These are phyloP conservation scores for Emergomyces orientalis DNA, from an alignment of 2,329 filamentous ascomycete species.

Conservation along the genomic window DNA sequence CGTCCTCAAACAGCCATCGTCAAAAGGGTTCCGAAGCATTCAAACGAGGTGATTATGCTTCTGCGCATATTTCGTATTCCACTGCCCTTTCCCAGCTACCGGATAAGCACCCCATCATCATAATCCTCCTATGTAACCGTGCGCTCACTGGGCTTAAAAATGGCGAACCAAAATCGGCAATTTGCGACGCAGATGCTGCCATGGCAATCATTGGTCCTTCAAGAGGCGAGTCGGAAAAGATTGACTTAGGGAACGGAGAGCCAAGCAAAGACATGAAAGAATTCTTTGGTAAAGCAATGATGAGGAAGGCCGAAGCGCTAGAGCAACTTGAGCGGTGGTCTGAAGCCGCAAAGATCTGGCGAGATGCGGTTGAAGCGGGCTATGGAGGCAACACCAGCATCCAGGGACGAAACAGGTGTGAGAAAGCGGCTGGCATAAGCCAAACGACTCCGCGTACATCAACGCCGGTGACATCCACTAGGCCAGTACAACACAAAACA, in stretches of 20 bases:
- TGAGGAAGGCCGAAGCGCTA: conserved; percentile 87
- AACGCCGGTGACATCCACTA: conserved; percentile 21
- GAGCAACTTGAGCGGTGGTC: conserved; percentile 93
- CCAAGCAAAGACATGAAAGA: conserved; percentile 79
- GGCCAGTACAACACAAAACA: conserved; percentile 24
- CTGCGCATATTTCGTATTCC: conserved; percentile 75
- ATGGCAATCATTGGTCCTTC: conserved; percentile 68
- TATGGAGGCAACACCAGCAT: conserved; percentile 78
- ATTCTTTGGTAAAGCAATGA: conserved; percentile 85
- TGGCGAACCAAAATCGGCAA: conserved; percentile 79
- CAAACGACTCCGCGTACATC: conserved; percentile 40
- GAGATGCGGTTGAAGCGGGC: conserved; percentile 69
- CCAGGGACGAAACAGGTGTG: conserved; percentile 79
- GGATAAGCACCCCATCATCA: conserved; percentile 66
- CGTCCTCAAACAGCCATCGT: conserved; percentile 68
- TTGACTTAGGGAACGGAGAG: conserved; percentile 57
- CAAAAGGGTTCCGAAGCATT: conserved; percentile 78
- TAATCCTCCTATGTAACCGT: conserved; percentile 85
- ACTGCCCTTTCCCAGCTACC: conserved; percentile 68
- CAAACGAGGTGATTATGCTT: conserved; percentile 85
- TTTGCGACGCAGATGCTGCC: conserved; percentile 73
- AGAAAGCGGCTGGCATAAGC: conserved; percentile 71
- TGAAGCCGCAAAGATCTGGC: conserved; percentile 75
- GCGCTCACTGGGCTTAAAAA: conserved; percentile 85
- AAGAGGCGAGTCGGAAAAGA: conserved; percentile 69